These are phyloP conservation scores for Pterulicium gracile DNA, from an alignment of 1,284 basidiomycete genomes.

Conservation along the genomic window DNA sequence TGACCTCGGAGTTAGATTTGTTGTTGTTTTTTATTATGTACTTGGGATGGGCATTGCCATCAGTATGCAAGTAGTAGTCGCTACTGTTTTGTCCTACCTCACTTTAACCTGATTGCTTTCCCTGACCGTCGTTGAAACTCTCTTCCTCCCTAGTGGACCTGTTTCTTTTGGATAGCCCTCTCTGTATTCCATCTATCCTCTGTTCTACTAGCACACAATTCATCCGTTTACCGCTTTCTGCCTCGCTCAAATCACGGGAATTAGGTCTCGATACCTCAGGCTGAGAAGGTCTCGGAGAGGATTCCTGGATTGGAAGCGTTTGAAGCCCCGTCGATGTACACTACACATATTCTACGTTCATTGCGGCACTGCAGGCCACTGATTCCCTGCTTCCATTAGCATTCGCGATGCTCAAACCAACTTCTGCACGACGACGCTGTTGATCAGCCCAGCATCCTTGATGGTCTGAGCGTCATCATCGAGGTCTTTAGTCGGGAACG, in stretches of 20 bases:
- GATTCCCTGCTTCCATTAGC: background rate
- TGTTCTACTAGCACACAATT: background rate
- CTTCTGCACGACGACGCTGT: slow-evolving; percentile 51
- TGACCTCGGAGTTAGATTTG: background rate
- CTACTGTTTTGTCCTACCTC: background rate
- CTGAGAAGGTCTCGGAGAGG: no score
- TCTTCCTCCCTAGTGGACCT: background rate
- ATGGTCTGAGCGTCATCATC: slow-evolving; percentile 42
- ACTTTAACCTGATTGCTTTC: background rate
- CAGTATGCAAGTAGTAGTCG: background rate
- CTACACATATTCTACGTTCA: no score
- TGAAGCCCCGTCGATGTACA: no score
- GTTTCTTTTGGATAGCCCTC: background rate
- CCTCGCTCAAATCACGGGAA: no score
- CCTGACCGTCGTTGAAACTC: background rate
- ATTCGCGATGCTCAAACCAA: background rate
- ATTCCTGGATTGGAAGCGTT: no score
- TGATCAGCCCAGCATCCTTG: slow-evolving; percentile 43
- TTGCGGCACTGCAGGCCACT: no score
- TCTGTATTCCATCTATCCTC: background rate
- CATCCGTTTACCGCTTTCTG: no score
- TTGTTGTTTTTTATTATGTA: background rate
- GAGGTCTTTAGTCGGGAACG: slow-evolving; percentile 49
- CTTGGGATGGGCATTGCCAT: background rate
- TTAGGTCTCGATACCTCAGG: no score